These are phyloP conservation scores for Apiotrichum veenhuisii DNA, from an alignment of 1,284 basidiomycete species.

Conservation along the genomic window DNA sequence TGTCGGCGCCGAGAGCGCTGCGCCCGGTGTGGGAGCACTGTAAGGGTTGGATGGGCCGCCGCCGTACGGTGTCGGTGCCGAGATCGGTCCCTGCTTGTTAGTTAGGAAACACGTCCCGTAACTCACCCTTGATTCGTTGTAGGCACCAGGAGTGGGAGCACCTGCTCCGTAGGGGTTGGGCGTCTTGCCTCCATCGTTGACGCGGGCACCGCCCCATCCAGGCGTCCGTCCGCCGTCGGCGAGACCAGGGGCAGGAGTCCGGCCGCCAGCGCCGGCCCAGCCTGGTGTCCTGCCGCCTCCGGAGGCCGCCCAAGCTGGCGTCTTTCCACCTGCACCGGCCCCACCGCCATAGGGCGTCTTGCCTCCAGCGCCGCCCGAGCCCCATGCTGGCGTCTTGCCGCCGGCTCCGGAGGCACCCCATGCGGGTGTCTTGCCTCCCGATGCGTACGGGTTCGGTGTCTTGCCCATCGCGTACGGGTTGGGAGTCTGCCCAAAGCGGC, in stretches of 20 bases:
- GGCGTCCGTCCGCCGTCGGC: constrained; percentile 46
- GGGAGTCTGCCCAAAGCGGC: constrained; percentile 60
- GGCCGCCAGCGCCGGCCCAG: constrained; percentile 52
- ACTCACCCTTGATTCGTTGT: constrained; percentile 31
- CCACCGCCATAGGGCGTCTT: constrained; percentile 60
- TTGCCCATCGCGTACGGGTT: constrained; percentile 59
- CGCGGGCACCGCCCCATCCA: constrained; percentile 30
- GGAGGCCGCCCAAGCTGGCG: constrained; percentile 19
- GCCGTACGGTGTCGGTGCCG: constrained; percentile 56
- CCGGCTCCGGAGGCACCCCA: constrained; percentile 2
- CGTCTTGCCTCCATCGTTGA: constrained; percentile 6
- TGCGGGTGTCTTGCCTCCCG: constrained; percentile 56
- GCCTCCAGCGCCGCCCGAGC: constrained; percentile 45
- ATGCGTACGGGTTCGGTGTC: constrained; percentile 70
- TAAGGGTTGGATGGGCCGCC: constrained; percentile 31
- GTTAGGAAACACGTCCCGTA: not conserved
- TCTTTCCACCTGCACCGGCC: constrained; percentile 47
- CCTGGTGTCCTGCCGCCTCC: constrained; percentile 53
- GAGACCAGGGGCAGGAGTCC: constrained; percentile 43
- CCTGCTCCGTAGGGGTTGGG: constrained; percentile 54
- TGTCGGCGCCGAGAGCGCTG: constrained; percentile 50
- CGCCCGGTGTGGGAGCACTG: constrained; percentile 43
- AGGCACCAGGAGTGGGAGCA: constrained; percentile 34
- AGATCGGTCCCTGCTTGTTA: constrained; percentile 10
- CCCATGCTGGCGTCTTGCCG: constrained; percentile 48